phyloP scores from a whole-genome alignment of 306 rosid species.

The Dryas drummondii region DNA sequence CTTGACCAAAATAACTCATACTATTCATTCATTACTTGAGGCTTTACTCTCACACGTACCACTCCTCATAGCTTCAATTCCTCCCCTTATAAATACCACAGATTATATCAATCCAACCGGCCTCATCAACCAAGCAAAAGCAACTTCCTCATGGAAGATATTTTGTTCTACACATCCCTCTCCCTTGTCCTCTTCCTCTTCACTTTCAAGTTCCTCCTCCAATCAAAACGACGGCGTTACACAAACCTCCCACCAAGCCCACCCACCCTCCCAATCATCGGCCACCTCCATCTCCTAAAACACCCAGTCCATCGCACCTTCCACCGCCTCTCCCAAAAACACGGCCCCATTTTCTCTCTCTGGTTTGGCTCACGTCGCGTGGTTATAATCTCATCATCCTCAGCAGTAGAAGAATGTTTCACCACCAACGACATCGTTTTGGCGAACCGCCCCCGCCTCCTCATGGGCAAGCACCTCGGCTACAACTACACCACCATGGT shows the following conservation, averaged over 20 bases:
- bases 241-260: conserved; percentile 55
- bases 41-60: too few species aligned
- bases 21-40: too few species aligned
- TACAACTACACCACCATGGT: conserved; percentile 41
- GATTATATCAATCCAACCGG: too few species aligned
- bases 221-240: not conserved
- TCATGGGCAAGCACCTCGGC: conserved; percentile 36
- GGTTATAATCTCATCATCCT: conserved; percentile 48
- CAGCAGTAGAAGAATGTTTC: conserved; percentile 60
- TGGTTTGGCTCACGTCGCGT: conserved; percentile 33
- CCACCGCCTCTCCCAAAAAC: conserved; percentile 33
- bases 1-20: too few species aligned
- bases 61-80: too few species aligned
- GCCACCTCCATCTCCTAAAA: conserved; percentile 54
- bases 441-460: conserved; percentile 44
- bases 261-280: conserved; percentile 52
- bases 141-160: not conserved
- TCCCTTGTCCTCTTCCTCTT: conserved; percentile 15
- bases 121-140: too few species aligned
- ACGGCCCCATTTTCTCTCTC: conserved; percentile 42
- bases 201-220: conserved; percentile 26
- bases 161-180: not conserved
- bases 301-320: conserved; percentile 37
- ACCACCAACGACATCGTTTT: conserved; percentile 58
- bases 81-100: too few species aligned